Evolutionary conservation across 192 early-diverging fungal species (phyloP), one percentile per base, ranked within the genome.

Genomic region (Paraglomus brasilianum): DNA sequence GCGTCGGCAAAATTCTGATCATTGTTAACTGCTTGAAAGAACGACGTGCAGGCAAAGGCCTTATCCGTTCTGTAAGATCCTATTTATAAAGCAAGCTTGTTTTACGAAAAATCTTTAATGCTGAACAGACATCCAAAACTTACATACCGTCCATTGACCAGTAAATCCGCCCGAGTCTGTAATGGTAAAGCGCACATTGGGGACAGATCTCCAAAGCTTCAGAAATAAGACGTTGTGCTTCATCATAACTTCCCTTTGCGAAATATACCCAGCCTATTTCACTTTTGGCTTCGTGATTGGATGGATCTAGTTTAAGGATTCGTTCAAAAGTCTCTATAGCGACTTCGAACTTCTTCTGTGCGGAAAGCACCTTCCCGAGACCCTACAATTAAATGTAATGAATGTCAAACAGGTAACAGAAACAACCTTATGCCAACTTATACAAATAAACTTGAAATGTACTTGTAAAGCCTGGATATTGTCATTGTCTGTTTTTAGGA

Each of bases 101-200:
- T 38, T 45, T 42, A 47, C 19, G 21, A 46, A 14, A 5, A 39
- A 41, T 52, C 7, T 64, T 65, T 5, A 1, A 30, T 30, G 1
- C 1, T 30, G 30, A 30, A 30, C 49, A 58, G 11, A 45, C 15
- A 15, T 11, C 49, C 40, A 46, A 21, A 14, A 0, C 5, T 36
- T 39, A 59, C 69, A 46, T 77, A 88, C 86, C 92, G 40, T 84
- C 90, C 78, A 89, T 78, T 11, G 74, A 83, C 89, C 93, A 98
- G 69, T 89, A 91, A 1, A 87, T 81, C 21, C 83, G 74, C 5
- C 92, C 94, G 5, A 93, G 58, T 2, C 90, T 78, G 53, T 85
- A 91, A 39, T 83, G 74, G 69, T 88, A 82, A 40, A 79, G 48
- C 7, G 87, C 86, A 8, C 70, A 66, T 19, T 80, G 49, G 39